These are phyloP conservation scores for Aspergillus bertholletiae DNA, from an alignment of 495 filamentous ascomycete genomes.

Conservation along the genomic window DNA sequence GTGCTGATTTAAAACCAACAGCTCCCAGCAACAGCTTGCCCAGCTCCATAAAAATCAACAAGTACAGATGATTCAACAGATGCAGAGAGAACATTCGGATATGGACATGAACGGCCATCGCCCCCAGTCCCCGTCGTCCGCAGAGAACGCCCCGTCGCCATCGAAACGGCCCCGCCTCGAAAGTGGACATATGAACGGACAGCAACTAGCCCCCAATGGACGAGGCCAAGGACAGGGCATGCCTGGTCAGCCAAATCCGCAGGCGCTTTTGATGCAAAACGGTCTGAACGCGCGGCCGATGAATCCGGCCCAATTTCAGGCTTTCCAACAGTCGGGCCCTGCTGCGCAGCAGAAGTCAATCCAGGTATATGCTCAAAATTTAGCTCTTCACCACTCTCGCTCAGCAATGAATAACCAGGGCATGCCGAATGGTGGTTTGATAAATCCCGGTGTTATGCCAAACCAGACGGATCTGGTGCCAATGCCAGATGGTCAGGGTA, in stretches of 20 bases:
- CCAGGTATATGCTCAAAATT: conserved; percentile 78
- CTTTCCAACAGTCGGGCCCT: conserved; percentile 56
- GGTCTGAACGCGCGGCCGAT: conserved; percentile 73
- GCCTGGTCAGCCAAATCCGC: conserved; percentile 62
- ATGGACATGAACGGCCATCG: conserved; percentile 83
- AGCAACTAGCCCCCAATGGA: conserved; percentile 77
- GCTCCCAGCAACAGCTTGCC: conserved; percentile 50
- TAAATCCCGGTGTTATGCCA: conserved; percentile 53
- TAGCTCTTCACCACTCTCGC: conserved; percentile 71
- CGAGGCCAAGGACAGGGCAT: conserved; percentile 68
- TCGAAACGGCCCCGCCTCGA: conserved; percentile 91
- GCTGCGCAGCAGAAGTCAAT: conserved; percentile 74
- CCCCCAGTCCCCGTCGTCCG: conserved; percentile 74
- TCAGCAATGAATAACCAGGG: conserved; percentile 61
- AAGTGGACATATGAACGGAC: conserved; percentile 65
- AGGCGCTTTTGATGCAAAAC: conserved; percentile 67
- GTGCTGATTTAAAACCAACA: conserved; percentile 19
- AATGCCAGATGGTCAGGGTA: conserved; percentile 60
- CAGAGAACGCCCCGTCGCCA: conserved; percentile 87
- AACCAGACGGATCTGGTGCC: conserved; percentile 80
- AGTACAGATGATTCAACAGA: conserved; percentile 63
- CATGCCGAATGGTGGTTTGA: conserved; percentile 62
- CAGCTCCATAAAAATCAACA: conserved; percentile 67
- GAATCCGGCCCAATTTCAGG: conserved; percentile 72
- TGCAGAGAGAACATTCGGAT: conserved; percentile 81